phyloP scores from a whole-genome alignment of 441 rosid genomes.

The Pelargonium australe region DNA sequence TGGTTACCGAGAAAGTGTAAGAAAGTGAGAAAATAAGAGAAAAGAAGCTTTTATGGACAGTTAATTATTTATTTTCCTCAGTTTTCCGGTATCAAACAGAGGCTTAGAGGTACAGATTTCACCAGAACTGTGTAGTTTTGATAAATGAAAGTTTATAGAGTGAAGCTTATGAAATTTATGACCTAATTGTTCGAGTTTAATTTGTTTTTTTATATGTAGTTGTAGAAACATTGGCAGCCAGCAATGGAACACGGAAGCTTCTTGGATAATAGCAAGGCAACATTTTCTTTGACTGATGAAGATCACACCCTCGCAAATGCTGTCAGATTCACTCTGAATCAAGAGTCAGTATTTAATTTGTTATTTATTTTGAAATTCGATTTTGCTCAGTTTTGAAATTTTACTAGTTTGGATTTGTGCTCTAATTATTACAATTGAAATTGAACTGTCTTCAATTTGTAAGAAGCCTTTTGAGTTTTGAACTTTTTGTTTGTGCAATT shows the following conservation, averaged over 20 bases:
- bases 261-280: slow-evolving; percentile 45
- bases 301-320: slow-evolving; percentile 89
- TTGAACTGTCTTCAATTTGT: not conserved
- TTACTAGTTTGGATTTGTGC: not conserved
- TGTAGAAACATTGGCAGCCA: slow-evolving; percentile 2
- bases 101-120: too few relatives aligned
- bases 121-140: too few relatives aligned
- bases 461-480: not conserved
- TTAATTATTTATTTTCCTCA: too few relatives aligned
- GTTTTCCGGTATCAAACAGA: too few relatives aligned
- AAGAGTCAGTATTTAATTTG: slow-evolving; percentile 55
- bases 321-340: slow-evolving; percentile 74
- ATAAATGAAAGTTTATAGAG: too few relatives aligned
- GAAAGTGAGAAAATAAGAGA: too few relatives aligned
- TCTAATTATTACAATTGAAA: not conserved
- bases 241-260: slow-evolving; percentile 62
- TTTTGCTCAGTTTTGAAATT: not conserved
- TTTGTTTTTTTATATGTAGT: too few relatives aligned
- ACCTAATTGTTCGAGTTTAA: too few relatives aligned
- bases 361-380: not conserved
- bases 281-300: slow-evolving; percentile 67
- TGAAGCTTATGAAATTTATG: too few relatives aligned
- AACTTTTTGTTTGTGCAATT: too few relatives aligned
- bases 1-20: not conserved
- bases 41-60: too few relatives aligned